Base-by-base conservation (phyloP, 2,329 filamentous ascomycete genomes). In the Shiraia sp. region DNA sequence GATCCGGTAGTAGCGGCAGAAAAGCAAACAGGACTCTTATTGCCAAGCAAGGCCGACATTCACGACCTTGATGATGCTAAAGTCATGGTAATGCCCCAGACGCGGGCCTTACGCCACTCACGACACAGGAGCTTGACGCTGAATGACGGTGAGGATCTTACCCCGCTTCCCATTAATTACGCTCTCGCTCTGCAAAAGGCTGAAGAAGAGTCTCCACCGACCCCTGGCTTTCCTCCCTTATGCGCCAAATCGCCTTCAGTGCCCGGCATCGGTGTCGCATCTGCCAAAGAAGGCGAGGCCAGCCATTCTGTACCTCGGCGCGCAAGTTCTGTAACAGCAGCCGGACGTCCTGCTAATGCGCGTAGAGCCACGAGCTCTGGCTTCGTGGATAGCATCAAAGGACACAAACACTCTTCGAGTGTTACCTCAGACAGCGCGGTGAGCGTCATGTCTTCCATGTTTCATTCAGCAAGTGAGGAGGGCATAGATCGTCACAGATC, bases 81-180 rank as follows among this genome's bases (percentile, higher is more conserved):
- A 27, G 32, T 43, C 14, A 34, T 42, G 27, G 46, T 49, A 33
- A 24, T 33, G 19, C 38, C 40, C 39, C 53, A 59, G 47, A 49
- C 53, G 27, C 50, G 40, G 26, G 45, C 43, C 29, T 43, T 47
- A 42, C 53, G 56, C 35, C 59, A 66, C 36, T 47, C 60, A 30
- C 51, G 61, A 41, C 53, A 57, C 39, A 53, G 63, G 26, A 68
- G 65, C 44, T 47, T 64, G 44, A 66, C 63, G 9, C 47, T 63
- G 28, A 66, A 67, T 32, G 64, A 68, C 51, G 52, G 56, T 24
- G 62, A 65, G 17, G 61, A 65, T 29, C 40, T 65, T 48, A 57
- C 59, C 49, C 58, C 63, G 43, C 61, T 70, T 34, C 68, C 68
- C 23, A 70, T 71, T 45, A 62, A 72, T 43, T 72, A 72, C 55